Percentiles rank a stretch among this genome's conserved stretches.
Evolutionary conservation across 2,329 filamentous ascomycete species (phyloP).

Genomic region (Verticillium longisporum): DNA sequence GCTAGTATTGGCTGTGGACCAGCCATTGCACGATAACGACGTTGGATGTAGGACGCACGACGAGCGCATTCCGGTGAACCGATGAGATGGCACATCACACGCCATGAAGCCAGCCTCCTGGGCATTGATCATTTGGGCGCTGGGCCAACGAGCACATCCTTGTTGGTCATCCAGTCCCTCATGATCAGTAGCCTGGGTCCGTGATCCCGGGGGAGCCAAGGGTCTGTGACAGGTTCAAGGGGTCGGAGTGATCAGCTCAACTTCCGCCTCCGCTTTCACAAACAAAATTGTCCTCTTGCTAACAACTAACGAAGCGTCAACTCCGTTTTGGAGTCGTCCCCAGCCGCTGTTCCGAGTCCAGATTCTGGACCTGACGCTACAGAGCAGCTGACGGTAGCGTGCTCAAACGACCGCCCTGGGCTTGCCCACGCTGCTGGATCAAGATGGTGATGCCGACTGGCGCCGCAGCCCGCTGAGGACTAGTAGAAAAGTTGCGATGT

Average conservation of each 20-base stretch:
- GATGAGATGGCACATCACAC: not conserved
- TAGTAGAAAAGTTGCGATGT: not conserved
- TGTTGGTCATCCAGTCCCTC: not conserved
- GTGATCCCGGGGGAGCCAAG: not conserved
- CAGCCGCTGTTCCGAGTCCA: not conserved
- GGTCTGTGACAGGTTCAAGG: not conserved
- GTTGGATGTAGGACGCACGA: not conserved
- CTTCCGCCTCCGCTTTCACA: not conserved
- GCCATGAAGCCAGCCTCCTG: not conserved
- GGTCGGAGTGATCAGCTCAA: not conserved
- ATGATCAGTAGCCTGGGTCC: not conserved
- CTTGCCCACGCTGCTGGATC: not conserved
- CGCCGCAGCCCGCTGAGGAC: not conserved
- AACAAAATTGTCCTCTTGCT: not conserved
- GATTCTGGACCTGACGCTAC: not conserved
- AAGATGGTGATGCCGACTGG: not conserved
- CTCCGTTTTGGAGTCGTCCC: not conserved
- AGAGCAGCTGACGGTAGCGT: not conserved
- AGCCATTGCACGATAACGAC: not conserved
- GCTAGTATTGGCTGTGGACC: not conserved
- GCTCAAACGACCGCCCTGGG: not conserved
- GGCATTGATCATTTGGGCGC: not conserved
- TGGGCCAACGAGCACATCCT: not conserved
- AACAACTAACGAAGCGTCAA: not conserved
- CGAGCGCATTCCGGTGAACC: not conserved